Evolutionary conservation across 1,284 basidiomycete genomes (phyloP).

Genomic region (Phellopilus nigrolimitatus): DNA sequence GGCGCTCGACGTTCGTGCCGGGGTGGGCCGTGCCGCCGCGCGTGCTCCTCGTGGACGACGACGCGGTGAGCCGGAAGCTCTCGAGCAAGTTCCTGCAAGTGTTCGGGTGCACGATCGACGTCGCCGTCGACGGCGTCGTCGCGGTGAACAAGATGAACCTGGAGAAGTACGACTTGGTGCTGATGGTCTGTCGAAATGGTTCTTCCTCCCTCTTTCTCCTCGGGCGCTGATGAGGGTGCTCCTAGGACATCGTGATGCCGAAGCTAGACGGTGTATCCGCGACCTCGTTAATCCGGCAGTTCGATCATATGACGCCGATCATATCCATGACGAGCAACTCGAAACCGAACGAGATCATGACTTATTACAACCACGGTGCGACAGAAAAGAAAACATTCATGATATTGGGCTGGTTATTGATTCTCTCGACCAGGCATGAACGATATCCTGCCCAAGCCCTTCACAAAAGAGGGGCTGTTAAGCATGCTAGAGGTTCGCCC

Average conservation of each 20-base stretch:
- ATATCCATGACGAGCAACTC: conserved; percentile 97
- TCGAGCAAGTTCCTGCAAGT: conserved; percentile 93
- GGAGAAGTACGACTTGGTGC: conserved; percentile 90
- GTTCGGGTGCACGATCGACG: conserved; percentile 92
- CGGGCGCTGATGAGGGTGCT: conserved; percentile 8
- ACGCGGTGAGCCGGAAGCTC: conserved; percentile 84
- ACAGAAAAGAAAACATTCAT: background rate
- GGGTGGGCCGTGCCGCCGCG: conserved; percentile 84
- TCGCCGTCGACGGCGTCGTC: conserved; percentile 90
- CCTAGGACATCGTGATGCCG: conserved; percentile 90
- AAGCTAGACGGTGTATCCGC: conserved; percentile 88
- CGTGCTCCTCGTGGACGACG: conserved; percentile 93
- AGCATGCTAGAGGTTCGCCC: conserved; percentile 81
- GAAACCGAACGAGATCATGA: conserved; percentile 86
- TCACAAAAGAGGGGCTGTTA: conserved; percentile 87
- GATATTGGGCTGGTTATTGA: background rate
- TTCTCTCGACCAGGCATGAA: conserved; percentile 70
- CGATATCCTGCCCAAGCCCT: conserved; percentile 95
- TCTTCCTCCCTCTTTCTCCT: background rate
- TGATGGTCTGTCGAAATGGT: conserved; percentile 77
- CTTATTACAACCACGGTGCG: conserved; percentile 52
- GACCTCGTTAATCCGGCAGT: conserved; percentile 89
- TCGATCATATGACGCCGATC: conserved; percentile 92
- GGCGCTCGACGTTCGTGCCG: conserved; percentile 77
- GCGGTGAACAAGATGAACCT: conserved; percentile 96